Percentiles rank a stretch among this genome's conserved stretches.
Evolutionary conservation across 768 basidiomycete genomes (phyloP).

Genomic region (Lactarius sp.): DNA sequence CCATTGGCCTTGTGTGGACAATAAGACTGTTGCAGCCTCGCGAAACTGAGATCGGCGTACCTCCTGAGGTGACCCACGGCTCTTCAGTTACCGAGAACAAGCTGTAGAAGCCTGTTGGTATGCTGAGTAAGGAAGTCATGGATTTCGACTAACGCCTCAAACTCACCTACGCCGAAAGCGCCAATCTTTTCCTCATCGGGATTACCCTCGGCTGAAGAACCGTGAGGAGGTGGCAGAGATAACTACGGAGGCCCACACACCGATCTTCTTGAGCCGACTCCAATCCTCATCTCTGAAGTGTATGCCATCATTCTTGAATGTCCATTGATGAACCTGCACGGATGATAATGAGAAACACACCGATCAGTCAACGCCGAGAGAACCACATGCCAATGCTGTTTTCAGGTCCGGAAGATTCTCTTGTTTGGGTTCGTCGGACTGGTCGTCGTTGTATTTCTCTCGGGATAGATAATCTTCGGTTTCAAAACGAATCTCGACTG

Average conservation of each 20-base stretch:
- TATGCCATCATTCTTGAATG: slow-evolving; percentile 85
- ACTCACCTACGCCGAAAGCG: slow-evolving; percentile 81
- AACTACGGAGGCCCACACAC: slow-evolving; percentile 32
- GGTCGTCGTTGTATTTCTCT: slow-evolving; percentile 26
- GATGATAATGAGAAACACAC: background rate
- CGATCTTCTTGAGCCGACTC: slow-evolving; percentile 86
- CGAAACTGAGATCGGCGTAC: slow-evolving; percentile 37
- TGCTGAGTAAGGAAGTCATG: background rate
- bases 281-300: slow-evolving; percentile 83
- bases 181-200: slow-evolving; percentile 94
- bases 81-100: slow-evolving; percentile 80
- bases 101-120: slow-evolving; percentile 60
- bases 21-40: slow-evolving; percentile 23
- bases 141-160: background rate
- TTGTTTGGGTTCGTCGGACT: background rate
- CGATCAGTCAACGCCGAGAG: background rate
- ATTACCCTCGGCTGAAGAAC: slow-evolving; percentile 72
- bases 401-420: slow-evolving; percentile 56
- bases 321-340: slow-evolving; percentile 69
- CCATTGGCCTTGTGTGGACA: slow-evolving; percentile 59
- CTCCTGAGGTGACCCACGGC: slow-evolving; percentile 77
- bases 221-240: background rate
- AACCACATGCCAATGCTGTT: slow-evolving; percentile 46
- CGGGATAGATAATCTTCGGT: slow-evolving; percentile 47
- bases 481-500: slow-evolving; percentile 77